phyloP scores from a whole-genome alignment of 2,329 filamentous ascomycete species.

The Alternaria triticimaculans region DNA sequence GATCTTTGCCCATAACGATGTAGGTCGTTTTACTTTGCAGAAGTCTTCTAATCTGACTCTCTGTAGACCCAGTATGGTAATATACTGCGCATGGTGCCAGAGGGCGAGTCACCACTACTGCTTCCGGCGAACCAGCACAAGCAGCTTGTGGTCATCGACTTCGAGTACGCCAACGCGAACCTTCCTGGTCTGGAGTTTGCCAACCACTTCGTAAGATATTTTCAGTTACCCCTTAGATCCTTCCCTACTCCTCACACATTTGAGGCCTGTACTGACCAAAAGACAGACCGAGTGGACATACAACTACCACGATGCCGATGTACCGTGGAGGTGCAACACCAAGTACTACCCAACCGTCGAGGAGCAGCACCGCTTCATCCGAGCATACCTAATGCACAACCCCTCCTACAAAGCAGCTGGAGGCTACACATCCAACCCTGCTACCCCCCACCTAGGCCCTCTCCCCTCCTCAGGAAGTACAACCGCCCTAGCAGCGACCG shows the following conservation, averaged over 20 bases:
- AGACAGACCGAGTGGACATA: constrained; percentile 87
- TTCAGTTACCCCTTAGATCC: neutral
- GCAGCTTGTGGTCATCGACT: constrained; percentile 95
- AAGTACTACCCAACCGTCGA: constrained; percentile 76
- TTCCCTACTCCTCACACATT: too few species aligned
- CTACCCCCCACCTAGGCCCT: constrained; percentile 38
- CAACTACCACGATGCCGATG: constrained; percentile 82
- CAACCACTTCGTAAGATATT: constrained; percentile 80
- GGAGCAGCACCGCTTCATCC: constrained; percentile 84
- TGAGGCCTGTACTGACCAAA: neutral
- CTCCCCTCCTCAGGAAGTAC: constrained; percentile 43
- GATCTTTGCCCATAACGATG: constrained; percentile 97
- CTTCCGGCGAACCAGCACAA: constrained; percentile 93
- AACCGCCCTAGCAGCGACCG: constrained; percentile 41
- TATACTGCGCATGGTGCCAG: constrained; percentile 78
- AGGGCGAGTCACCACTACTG: constrained; percentile 79
- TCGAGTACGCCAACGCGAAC: constrained; percentile 95
- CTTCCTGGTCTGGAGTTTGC: constrained; percentile 87
- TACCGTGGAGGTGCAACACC: constrained; percentile 71
- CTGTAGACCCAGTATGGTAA: constrained; percentile 95
- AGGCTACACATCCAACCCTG: constrained; percentile 59
- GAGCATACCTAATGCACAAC: constrained; percentile 83
- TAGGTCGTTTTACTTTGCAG: constrained; percentile 55
- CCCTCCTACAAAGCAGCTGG: constrained; percentile 67
- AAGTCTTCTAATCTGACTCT: constrained; percentile 10